Evolutionary conservation across 768 basidiomycete species (phyloP).

Genomic region (Hygrophorus russula): DNA sequence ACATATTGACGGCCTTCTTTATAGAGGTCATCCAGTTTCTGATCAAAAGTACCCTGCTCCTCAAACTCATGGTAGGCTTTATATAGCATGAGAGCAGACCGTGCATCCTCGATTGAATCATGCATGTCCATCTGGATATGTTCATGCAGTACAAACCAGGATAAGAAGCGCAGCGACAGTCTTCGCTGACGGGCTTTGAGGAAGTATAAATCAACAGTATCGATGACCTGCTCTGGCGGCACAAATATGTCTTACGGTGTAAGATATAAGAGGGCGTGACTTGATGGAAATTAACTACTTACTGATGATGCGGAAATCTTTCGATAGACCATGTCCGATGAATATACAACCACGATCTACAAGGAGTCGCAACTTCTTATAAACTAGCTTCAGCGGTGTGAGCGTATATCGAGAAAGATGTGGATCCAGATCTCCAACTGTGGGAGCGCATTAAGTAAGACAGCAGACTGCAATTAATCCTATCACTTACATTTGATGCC

Average conservation of each 20-base stretch:
- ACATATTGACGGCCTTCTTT: conserved; percentile 68
- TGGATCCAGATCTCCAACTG: conserved; percentile 91
- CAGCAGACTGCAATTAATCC: neutral
- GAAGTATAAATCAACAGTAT: conserved; percentile 97
- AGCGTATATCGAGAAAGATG: conserved; percentile 74
- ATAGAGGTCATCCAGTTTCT: conserved; percentile 80
- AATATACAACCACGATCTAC: conserved; percentile 96
- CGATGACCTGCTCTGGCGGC: conserved; percentile 90
- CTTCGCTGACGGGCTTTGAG: conserved; percentile 71
- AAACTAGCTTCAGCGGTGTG: conserved; percentile 94
- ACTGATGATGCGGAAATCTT: conserved; percentile 99
- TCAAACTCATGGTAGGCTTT: conserved; percentile 73
- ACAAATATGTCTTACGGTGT: conserved; percentile 74
- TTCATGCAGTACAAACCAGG: conserved; percentile 88
- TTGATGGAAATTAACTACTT: conserved; percentile 17
- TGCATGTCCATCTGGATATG: conserved; percentile 91
- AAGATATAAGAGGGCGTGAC: neutral
- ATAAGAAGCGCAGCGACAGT: conserved; percentile 83
- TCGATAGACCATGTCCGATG: conserved; percentile 92
- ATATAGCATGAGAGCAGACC: conserved; percentile 76
- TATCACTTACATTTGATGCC: conserved; percentile 74
- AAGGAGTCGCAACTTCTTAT: conserved; percentile 89
- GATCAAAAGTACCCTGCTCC: conserved; percentile 67
- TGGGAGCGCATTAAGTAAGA: conserved; percentile 3
- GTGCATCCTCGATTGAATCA: conserved; percentile 97